phyloP scores from a whole-genome alignment of 2,329 filamentous ascomycete genomes.

The Epicoccum nigrum region DNA sequence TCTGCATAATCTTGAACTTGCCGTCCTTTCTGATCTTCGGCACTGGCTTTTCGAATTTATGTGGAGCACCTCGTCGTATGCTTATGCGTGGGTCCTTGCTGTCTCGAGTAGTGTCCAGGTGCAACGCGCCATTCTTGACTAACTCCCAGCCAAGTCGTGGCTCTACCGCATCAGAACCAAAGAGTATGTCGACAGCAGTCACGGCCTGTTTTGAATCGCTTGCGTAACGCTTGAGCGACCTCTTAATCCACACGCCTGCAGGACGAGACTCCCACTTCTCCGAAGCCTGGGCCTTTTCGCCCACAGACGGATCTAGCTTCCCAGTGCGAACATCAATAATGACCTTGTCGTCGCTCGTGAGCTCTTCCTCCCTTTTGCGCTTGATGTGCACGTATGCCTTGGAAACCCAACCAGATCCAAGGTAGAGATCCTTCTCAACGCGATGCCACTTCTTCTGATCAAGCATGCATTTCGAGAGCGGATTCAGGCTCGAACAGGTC shows the following conservation, averaged over 20 bases:
- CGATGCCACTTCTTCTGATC: conserved; percentile 78
- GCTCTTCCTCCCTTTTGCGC: conserved; percentile 84
- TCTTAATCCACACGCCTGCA: conserved; percentile 81
- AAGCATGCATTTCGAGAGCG: conserved; percentile 76
- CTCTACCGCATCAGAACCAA: conserved; percentile 89
- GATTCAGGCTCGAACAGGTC: conserved; percentile 76
- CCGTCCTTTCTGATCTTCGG: conserved; percentile 85
- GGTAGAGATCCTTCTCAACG: conserved; percentile 87
- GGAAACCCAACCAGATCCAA: conserved; percentile 74
- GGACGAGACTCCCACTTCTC: conserved; percentile 79
- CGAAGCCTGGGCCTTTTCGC: conserved; percentile 61
- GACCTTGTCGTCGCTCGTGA: conserved; percentile 74
- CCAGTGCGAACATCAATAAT: conserved; percentile 80
- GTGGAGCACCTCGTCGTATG: conserved; percentile 73
- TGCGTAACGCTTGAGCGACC: conserved; percentile 72
- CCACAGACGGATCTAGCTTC: conserved; percentile 69
- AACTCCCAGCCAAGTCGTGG: conserved; percentile 85
- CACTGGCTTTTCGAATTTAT: conserved; percentile 69
- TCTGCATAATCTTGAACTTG: conserved; percentile 95
- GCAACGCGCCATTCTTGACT: conserved; percentile 66
- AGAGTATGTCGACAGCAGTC: conserved; percentile 84
- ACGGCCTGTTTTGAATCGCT: conserved; percentile 77
- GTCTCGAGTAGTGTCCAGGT: conserved; percentile 68
- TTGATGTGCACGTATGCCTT: conserved; percentile 83
- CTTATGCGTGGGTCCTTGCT: conserved; percentile 76